Evolutionary conservation across 352 stramenopile genomes (phyloP).

Genomic region (Pythium brassicae): DNA sequence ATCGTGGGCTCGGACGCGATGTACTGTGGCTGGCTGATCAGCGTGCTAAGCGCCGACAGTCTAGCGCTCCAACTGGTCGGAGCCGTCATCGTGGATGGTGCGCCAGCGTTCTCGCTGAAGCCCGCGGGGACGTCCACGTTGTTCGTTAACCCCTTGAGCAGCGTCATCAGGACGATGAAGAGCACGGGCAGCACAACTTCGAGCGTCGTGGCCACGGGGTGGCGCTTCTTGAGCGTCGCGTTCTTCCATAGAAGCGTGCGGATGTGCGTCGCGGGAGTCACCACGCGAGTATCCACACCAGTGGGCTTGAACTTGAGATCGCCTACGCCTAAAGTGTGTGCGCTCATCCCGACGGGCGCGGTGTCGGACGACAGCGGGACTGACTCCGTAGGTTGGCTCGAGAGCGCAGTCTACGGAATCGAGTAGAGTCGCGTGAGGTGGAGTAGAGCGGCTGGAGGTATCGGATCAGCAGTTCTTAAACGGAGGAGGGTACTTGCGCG

Average conservation of each 20-base stretch:
- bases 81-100: conserved; percentile 2
- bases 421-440: too few relatives aligned
- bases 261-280: conserved; percentile 18
- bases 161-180: conserved; percentile 61
- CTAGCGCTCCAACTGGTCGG: background rate
- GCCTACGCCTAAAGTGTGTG: background rate
- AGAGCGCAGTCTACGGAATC: background rate
- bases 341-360: background rate
- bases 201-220: conserved; percentile 39
- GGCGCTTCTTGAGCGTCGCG: conserved; percentile 66
- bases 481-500: too few relatives aligned
- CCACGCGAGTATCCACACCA: background rate
- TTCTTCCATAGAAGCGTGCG: conserved; percentile 72
- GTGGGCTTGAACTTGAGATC: background rate
- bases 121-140: conserved; percentile 53
- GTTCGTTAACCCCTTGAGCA: conserved; percentile 44
- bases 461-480: too few relatives aligned
- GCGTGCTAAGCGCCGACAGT: conserved; percentile 4
- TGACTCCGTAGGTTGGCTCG: background rate
- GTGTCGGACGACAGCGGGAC: background rate
- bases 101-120: conserved; percentile 36
- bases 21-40: conserved; percentile 22
- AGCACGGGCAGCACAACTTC: conserved; percentile 60
- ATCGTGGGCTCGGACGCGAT: conserved; percentile 45
- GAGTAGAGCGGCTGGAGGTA: background rate